Base-by-base conservation (phyloP, 2,329 filamentous ascomycete species). In the Tolypocladium pustulatum region DNA sequence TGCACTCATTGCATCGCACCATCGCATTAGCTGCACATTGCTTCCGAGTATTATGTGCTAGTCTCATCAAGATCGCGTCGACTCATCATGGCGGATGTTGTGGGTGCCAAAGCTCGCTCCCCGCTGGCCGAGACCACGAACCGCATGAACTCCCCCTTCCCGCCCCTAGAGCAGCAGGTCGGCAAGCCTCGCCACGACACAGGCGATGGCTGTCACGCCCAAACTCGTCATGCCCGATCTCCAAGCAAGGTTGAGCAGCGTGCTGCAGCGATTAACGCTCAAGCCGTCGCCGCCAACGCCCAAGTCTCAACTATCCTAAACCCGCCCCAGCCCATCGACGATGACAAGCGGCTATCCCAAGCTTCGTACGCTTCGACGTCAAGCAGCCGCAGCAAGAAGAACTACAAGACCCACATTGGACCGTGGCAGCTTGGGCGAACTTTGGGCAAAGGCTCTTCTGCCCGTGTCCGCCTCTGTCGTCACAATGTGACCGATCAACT, bases 401-500 rank as follows among this genome's bases (percentile, higher is more conserved):
- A 73, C 32, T 76, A 77, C 62, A 87, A 87, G 73, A 90, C 88
- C 13, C 88, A 91, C 66, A 90, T 99, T 66, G 94, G 94, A 0
- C 93, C 93, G 64, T 99, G 94, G 94, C 86, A 93, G 64, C 77
- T 99, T 4, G 94, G 94, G 8, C 91, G 84, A 70, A 96, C 90
- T 0, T 80, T 99, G 34, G 94, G 94, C 0, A 89, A 90, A 65
- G 94, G 94, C 3, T 91, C 92, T 2, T 96, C 91, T 55, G 93
- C 91, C 17, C 85, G 90, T 34, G 94, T 99, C 20, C 84, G 93
- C 58, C 78, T 94, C 40, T 95, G 93, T 27, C 86, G 90, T 62
- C 92, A 99, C 74, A 81, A 80, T 30, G 74, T 84, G 27, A 94
- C 91, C 4, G 84, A 89, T 12, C 88, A 96, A 67, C 81, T 87